Base-by-base conservation (phyloP, 2,329 filamentous ascomycete genomes). In the Aspergillus brunneoviolaceus region DNA sequence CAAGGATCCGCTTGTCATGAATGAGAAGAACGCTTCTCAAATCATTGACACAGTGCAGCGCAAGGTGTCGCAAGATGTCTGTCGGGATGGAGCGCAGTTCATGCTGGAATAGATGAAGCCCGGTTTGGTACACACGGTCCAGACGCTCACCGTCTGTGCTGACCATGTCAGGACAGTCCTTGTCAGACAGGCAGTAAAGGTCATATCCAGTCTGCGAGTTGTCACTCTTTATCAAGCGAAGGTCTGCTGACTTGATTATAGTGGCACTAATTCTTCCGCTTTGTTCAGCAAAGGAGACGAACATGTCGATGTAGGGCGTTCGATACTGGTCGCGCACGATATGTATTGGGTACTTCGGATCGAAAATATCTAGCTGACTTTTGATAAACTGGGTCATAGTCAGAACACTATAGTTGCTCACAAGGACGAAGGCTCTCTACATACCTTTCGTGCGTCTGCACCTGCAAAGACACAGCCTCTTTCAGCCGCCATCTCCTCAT, bases 1-100 rank as follows among this genome's bases (percentile, higher is more conserved):
- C 69, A 5, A 74, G 57, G 55, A 74, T 70, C 31, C 73, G 39
- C 57, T 74, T 74, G 48, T 74, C 73, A 35, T 74, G 70, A 3
- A 68, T 63, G 5, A 75, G 60, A 6, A 71, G 59, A 0, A 72
- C 63, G 7, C 65, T 68, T n/a, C 72, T 64, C 50, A 74, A 64
- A 45, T 74, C 72, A 35, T 75, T 74, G 23, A 73, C 63, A 39
- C 67, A 69, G 10, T 65, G 59, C 5, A 69, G 35, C 3, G 63
- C 60, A 11, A 75, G 31, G 6, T 71, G 65, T 1, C 59, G 68
- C 6, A 69, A 54, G 60, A 74, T 67, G n/a, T 69, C 64, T 1
- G 51, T 33, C 3, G 59, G 51, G 1, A 74, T 49, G 2, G 58
- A 53, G 6, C 54, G 52, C n/a, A 74, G 23, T 52, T 75, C 72